These are phyloP conservation scores for Linnemannia zychae DNA, from an alignment of 192 early-diverging fungal species.

Conservation along the genomic window DNA sequence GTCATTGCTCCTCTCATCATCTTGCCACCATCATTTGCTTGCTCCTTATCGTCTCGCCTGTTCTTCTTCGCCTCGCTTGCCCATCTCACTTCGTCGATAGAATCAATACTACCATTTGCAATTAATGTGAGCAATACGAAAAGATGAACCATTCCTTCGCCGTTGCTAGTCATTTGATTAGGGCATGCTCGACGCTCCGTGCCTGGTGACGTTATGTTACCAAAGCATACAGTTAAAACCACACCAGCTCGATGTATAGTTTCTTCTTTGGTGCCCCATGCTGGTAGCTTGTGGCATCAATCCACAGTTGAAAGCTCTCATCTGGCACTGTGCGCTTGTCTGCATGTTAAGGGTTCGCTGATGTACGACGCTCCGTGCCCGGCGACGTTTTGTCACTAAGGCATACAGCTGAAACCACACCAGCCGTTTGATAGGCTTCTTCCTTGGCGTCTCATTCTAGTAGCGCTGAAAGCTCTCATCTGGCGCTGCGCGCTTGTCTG, in stretches of 20 bases:
- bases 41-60: too few species aligned
- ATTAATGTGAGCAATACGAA: background rate
- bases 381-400: background rate
- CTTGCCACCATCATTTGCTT: too few species aligned
- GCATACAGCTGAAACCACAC: conserved; percentile 10
- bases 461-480: too few species aligned
- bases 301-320: conserved; percentile 35
- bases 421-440: background rate
- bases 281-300: conserved; percentile 25
- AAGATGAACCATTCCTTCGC: conserved; percentile 11
- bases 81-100: too few species aligned
- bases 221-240: conserved; percentile 33
- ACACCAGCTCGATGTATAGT: conserved; percentile 21
- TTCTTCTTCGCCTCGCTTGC: too few species aligned
- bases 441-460: too few species aligned
- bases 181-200: conserved; percentile 28
- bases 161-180: background rate
- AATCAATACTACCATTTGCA: background rate
- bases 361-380: conserved; percentile 10
- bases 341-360: background rate
- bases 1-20: too few species aligned
- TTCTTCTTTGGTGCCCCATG: conserved; percentile 26
- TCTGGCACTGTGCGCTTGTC: background rate
- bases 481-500: conserved; percentile 32
- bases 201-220: conserved; percentile 26